Evolutionary conservation across 1,284 basidiomycete species (phyloP).

Genomic region (Fomitopsis palustris): DNA sequence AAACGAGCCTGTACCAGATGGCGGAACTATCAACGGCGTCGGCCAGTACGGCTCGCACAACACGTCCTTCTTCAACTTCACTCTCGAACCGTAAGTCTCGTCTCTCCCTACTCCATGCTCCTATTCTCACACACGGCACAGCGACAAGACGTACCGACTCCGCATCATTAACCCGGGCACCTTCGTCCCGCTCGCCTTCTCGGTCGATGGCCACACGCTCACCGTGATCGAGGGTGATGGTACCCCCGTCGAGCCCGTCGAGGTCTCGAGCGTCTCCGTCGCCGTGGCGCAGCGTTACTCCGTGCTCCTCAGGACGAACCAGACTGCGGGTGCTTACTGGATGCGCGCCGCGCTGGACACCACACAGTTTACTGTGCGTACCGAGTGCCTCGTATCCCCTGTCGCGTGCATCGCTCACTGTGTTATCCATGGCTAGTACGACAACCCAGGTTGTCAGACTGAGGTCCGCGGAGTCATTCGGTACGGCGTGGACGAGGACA

Average conservation of each 20-base stretch:
- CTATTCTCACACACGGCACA: not conserved
- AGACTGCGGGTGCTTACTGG: constrained; percentile 33
- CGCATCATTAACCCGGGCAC: constrained; percentile 51
- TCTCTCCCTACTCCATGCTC: not conserved
- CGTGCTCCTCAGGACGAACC: constrained; percentile 38
- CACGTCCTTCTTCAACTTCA: constrained; percentile 21
- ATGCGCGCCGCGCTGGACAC: constrained; percentile 38
- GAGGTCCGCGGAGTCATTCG: constrained; percentile 33
- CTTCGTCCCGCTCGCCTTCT: constrained; percentile 40
- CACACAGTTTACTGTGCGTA: constrained; percentile 27
- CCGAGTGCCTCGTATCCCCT: constrained; percentile 2
- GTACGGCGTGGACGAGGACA: constrained; percentile 21
- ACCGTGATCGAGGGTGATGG: constrained; percentile 47
- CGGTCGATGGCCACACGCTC: constrained; percentile 41
- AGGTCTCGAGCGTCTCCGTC: constrained; percentile 34
- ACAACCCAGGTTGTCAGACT: constrained; percentile 28
- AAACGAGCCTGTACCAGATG: constrained; percentile 38
- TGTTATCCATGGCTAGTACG: constrained; percentile 16
- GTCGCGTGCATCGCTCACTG: constrained; percentile 6
- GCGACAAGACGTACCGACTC: constrained; percentile 39
- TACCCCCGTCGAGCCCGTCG: constrained; percentile 34
- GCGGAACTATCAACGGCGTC: constrained; percentile 34
- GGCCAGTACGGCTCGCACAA: constrained; percentile 31
- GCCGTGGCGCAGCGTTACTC: constrained; percentile 45
- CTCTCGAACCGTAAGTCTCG: constrained; percentile 11